Conservation (phyloP, 768 basidiomycete genomes). For the Mycena maculata region DNA sequence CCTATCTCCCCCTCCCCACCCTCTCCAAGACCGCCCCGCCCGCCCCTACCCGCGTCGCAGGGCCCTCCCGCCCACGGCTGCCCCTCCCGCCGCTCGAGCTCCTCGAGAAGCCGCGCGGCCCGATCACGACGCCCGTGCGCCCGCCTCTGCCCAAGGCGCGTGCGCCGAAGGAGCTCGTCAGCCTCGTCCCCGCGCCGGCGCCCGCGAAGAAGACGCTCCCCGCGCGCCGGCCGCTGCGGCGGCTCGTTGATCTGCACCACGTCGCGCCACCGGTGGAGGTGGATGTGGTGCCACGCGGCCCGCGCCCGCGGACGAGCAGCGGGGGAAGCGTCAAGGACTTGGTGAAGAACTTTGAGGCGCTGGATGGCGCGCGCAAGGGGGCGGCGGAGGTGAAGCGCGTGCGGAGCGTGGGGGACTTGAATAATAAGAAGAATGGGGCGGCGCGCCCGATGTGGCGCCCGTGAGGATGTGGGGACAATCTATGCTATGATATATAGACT, state of each 20-base stretch:
- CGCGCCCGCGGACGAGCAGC: conserved; percentile 67
- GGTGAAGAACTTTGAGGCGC: conserved; percentile 69
- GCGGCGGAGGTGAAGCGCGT: conserved; percentile 46
- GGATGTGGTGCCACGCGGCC: conserved; percentile 34
- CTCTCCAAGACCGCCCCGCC: conserved; percentile 52
- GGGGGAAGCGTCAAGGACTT: conserved; percentile 80
- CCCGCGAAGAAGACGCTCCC: conserved; percentile 54
- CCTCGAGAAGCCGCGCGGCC: conserved; percentile 61
- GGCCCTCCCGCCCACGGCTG: conserved; percentile 52
- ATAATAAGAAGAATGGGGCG: conserved; percentile 12
- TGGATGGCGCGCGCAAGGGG: conserved; percentile 47
- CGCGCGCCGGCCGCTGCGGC: conserved; percentile 53
- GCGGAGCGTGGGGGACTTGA: conserved; percentile 51
- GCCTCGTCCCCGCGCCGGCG: conserved; percentile 66
- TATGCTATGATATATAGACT: background rate
- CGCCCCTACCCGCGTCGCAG: conserved; percentile 35
- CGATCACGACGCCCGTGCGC: conserved; percentile 69
- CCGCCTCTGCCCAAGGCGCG: conserved; percentile 56
- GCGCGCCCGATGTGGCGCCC: conserved; percentile 30
- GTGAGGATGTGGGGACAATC: conserved; percentile 1
- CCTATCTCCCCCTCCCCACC: conserved; percentile 70
- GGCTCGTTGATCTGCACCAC: conserved; percentile 67
- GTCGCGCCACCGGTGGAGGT: conserved; percentile 50
- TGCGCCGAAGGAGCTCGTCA: conserved; percentile 75
- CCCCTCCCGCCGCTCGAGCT: conserved; percentile 68